These are phyloP conservation scores for Trichoderma sp. DNA, from an alignment of 2,329 filamentous ascomycete species.

Conservation along the genomic window DNA sequence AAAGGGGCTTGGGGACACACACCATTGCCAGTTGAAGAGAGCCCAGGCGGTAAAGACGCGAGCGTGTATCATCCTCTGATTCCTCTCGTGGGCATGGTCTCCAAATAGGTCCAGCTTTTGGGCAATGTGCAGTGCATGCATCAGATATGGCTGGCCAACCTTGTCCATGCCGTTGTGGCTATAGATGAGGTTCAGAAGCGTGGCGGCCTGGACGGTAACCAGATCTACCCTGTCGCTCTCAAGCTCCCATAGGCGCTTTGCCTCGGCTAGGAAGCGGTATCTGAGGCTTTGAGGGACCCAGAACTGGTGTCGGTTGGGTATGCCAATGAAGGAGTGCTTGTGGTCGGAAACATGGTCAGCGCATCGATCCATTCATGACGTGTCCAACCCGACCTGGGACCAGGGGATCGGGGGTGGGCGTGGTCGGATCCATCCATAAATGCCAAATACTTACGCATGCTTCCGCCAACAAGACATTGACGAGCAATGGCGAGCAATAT, in stretches of 20 bases:
- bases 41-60: conserved; percentile 41
- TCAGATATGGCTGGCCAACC: conserved; percentile 39
- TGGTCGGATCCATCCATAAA: not conserved
- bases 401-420: not conserved
- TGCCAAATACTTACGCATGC: conserved; percentile 38
- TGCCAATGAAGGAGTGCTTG: conserved; percentile 13
- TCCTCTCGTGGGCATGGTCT: not conserved
- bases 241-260: conserved; percentile 42
- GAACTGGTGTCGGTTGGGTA: conserved; percentile 32
- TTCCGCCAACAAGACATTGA: conserved; percentile 41
- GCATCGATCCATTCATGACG: not conserved
- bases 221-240: conserved; percentile 35
- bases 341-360: not conserved
- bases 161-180: conserved; percentile 40
- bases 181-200: conserved; percentile 38
- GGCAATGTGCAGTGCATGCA: conserved; percentile 39
- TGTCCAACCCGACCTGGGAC: no score
- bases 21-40: conserved; percentile 41
- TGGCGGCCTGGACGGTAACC: conserved; percentile 41
- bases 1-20: conserved; percentile 8
- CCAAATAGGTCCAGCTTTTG: conserved; percentile 37
- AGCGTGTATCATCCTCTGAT: conserved; percentile 1
- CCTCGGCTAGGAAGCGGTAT: conserved; percentile 44
- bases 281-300: conserved; percentile 42
- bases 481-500: conserved; percentile 43